Base-by-base conservation (phyloP, 257 asterid species). In the Nyctanthes arbortristis region DNA sequence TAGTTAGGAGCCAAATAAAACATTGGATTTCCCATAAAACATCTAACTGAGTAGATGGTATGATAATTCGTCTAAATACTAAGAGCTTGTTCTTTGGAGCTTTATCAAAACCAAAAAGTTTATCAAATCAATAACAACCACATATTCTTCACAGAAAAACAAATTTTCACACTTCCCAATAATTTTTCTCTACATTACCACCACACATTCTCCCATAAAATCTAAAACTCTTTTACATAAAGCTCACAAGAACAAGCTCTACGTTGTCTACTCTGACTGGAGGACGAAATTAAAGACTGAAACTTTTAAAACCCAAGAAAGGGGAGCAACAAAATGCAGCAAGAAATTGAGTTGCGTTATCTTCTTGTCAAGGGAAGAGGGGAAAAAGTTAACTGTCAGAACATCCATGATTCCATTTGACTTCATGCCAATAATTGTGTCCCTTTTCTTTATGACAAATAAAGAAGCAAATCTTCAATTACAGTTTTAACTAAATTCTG, bases 401-500 rank as follows among this genome's bases (percentile, higher is more conserved):
- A 25, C 66, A 18, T 16, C 47, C 30, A 43, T 14, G 54, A n/a
- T n/a, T n/a, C n/a, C n/a, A n/a, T n/a, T n/a, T 43, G 54, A 16
- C 24, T 0, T 62, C 61, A n/a, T n/a, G 71, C 47, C 37, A 71
- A 66, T 25, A 18, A 72, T 7, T 36, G 28, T n/a, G 1, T 18
- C 7, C 25, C 27, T 24, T 66, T 20, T 32, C 55, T 60, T 35
- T 33, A 47, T 32, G 68, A 63, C 30, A 54, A 10, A 24, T 43
- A 31, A 20, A 43, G 54, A 43, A 43, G 20, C 24, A 43, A 43
- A 43, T 43, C 24, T 43, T 43, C 54, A 43, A 8, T 16, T 16
- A 43, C 24, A 43, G n/a, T 7, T 43, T 43, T 16, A 5, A 43
- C 54, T 16, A n/a, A 7, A 43, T n/a, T 43, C 22, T 43, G 20